Conservation (phyloP, 352 stramenopile species). For the Phytophthora cryptogea region DNA sequence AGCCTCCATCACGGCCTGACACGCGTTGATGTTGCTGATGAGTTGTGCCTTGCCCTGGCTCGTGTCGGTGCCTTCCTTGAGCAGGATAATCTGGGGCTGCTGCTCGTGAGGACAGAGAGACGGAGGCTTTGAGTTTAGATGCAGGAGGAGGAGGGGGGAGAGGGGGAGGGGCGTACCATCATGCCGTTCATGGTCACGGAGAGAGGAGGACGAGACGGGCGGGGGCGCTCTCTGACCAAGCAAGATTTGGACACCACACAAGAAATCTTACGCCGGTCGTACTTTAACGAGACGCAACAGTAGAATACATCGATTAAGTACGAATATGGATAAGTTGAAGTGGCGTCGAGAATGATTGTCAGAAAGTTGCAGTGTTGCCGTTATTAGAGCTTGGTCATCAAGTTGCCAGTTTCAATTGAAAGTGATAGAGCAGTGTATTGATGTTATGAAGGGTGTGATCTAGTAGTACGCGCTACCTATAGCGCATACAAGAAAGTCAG, state of each 20-base stretch:
- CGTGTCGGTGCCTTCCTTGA: slow-evolving; percentile 99
- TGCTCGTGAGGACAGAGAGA: slow-evolving; percentile 22
- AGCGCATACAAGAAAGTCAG: not conserved
- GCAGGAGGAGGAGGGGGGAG: not conserved
- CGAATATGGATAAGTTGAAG: slow-evolving; percentile 1
- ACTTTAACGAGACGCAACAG: not conserved
- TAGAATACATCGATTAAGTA: not conserved
- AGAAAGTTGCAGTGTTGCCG: no score
- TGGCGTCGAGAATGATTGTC: not conserved
- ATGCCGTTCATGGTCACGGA: slow-evolving; percentile 39
- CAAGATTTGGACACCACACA: slow-evolving; percentile 36
- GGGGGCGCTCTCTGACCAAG: slow-evolving; percentile 26
- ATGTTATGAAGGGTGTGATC: not conserved
- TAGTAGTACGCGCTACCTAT: not conserved
- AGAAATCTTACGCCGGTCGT: slow-evolving; percentile 16
- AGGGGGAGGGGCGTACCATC: slow-evolving; percentile 34
- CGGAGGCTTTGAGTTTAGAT: not conserved
- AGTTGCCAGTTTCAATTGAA: not conserved
- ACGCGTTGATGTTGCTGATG: slow-evolving; percentile 92
- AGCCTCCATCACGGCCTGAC: slow-evolving; percentile 96
- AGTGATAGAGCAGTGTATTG: not conserved
- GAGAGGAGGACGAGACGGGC: slow-evolving; percentile 1
- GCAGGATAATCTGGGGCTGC: slow-evolving; percentile 98
- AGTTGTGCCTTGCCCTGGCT: slow-evolving; percentile 97
- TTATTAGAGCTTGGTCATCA: no score